Evolutionary conservation across 2,329 filamentous ascomycete genomes (phyloP).

Genomic region (Sarocladiaceae sp.): DNA sequence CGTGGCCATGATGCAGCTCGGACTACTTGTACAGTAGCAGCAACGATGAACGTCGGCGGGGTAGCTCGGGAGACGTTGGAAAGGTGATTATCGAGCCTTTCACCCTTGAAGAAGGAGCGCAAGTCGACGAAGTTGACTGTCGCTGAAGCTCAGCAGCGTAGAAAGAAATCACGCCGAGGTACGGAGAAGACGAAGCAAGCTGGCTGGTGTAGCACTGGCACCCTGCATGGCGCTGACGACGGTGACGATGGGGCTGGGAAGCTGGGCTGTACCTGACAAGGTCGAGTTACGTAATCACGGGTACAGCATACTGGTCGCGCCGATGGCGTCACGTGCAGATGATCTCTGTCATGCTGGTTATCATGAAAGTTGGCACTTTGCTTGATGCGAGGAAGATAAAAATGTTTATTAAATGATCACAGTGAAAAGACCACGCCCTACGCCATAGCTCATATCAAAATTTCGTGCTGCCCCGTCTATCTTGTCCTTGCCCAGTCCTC

Average conservation of each 20-base stretch:
- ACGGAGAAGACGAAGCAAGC: constrained; percentile 6
- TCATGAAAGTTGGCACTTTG: background rate
- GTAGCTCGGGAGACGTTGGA: constrained; percentile 21
- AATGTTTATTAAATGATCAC: too few relatives aligned
- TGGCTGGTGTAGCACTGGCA: constrained; percentile 3
- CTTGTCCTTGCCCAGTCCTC: too few relatives aligned
- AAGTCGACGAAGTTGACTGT: background rate
- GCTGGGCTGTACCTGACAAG: background rate
- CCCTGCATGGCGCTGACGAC: constrained; percentile 5
- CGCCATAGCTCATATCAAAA: too few relatives aligned
- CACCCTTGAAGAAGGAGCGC: background rate
- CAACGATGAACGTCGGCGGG: constrained; percentile 18
- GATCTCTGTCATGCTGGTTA: background rate
- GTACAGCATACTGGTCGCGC: background rate
- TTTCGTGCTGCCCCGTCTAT: too few relatives aligned
- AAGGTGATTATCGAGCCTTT: background rate
- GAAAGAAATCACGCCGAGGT: background rate
- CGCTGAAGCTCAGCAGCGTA: background rate
- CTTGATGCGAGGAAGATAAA: too few relatives aligned
- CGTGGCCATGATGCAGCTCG: constrained; percentile 35
- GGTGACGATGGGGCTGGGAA: constrained; percentile 10
- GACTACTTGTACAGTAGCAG: background rate
- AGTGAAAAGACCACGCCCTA: too few relatives aligned
- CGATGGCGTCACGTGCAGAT: constrained; percentile 3
- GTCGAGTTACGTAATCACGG: constrained; percentile 4